Conservation (phyloP, 2,329 filamentous ascomycete genomes). For the Hypoxylon sp. region DNA sequence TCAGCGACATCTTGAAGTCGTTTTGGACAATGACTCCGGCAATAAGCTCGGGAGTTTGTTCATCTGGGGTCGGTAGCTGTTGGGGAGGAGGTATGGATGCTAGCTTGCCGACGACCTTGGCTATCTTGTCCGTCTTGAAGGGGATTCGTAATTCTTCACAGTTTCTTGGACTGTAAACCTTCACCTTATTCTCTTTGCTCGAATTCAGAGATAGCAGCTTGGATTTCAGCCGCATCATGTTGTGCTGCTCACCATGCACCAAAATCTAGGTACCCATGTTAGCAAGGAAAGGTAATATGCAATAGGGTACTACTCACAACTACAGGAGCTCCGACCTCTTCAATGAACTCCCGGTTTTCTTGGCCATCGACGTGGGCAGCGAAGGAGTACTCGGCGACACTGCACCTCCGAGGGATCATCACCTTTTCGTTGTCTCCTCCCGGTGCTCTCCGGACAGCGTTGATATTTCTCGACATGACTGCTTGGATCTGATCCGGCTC, state of each 20-base stretch:
- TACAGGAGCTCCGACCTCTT: slow-evolving; percentile 90
- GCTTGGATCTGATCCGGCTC: slow-evolving; percentile 96
- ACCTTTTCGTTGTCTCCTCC: slow-evolving; percentile 84
- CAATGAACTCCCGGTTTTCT: slow-evolving; percentile 97
- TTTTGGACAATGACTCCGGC: slow-evolving; percentile 95
- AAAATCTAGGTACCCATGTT: slow-evolving; percentile 77
- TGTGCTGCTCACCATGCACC: slow-evolving; percentile 96
- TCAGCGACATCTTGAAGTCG: slow-evolving; percentile 96
- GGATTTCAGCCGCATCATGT: slow-evolving; percentile 97
- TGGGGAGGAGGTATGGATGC: slow-evolving; percentile 81
- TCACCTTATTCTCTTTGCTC: slow-evolving; percentile 82
- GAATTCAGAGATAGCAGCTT: slow-evolving; percentile 94
- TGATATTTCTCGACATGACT: slow-evolving; percentile 83
- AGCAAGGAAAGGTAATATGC: slow-evolving; percentile 14
- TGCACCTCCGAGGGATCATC: slow-evolving; percentile 93
- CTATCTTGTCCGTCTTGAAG: slow-evolving; percentile 94
- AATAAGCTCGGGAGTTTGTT: slow-evolving; percentile 68
- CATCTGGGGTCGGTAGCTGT: slow-evolving; percentile 51
- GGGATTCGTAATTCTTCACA: slow-evolving; percentile 95
- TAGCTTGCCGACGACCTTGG: slow-evolving; percentile 94
- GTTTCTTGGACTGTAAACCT: slow-evolving; percentile 94
- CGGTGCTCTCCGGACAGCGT: slow-evolving; percentile 72
- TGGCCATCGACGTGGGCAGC: slow-evolving; percentile 96
- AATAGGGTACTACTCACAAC: slow-evolving; percentile 74
- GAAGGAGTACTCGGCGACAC: slow-evolving; percentile 93